phyloP scores from a whole-genome alignment of 805 yeast genomes.

The Wickerhamomyces alni region DNA sequence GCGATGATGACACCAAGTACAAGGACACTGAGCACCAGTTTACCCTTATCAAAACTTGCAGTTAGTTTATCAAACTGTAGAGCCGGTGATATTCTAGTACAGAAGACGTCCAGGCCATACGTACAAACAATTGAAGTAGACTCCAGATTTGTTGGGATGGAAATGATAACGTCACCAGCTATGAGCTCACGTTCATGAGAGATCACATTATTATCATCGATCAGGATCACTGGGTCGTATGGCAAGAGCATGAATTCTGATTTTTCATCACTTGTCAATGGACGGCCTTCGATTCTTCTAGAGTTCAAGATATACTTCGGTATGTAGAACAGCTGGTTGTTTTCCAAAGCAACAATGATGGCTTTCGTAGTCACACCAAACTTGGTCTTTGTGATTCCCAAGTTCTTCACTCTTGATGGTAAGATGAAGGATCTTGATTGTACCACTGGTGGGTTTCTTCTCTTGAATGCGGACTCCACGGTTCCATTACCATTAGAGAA shows the following conservation, averaged over 20 bases:
- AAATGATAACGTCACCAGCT: conserved; percentile 28
- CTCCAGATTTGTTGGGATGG: conserved; percentile 65
- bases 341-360: conserved; percentile 48
- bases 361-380: conserved; percentile 67
- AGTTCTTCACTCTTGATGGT: conserved; percentile 49
- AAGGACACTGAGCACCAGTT: conserved; percentile 54
- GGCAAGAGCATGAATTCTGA: conserved; percentile 54
- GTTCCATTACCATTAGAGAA: conserved; percentile 18
- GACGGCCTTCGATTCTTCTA: conserved; percentile 56
- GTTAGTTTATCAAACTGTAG: conserved; percentile 75
- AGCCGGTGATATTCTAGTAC: conserved; percentile 75
- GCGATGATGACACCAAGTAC: conserved; percentile 41
- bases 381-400: conserved; percentile 52
- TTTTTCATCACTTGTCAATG: conserved; percentile 44
- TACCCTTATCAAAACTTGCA: conserved; percentile 57
- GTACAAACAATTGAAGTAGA: conserved; percentile 72
- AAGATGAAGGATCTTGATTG: conserved; percentile 50
- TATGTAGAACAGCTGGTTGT: conserved; percentile 59
- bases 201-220: conserved; percentile 42
- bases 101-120: conserved; percentile 66
- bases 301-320: conserved; percentile 69
- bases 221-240: conserved; percentile 57
- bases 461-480: conserved; percentile 26
- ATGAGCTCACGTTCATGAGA: conserved; percentile 45
- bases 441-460: conserved; percentile 39